These are phyloP conservation scores for Selaginella tamariscina DNA, from an alignment of 75 land plant genomes.

Conservation along the genomic window DNA sequence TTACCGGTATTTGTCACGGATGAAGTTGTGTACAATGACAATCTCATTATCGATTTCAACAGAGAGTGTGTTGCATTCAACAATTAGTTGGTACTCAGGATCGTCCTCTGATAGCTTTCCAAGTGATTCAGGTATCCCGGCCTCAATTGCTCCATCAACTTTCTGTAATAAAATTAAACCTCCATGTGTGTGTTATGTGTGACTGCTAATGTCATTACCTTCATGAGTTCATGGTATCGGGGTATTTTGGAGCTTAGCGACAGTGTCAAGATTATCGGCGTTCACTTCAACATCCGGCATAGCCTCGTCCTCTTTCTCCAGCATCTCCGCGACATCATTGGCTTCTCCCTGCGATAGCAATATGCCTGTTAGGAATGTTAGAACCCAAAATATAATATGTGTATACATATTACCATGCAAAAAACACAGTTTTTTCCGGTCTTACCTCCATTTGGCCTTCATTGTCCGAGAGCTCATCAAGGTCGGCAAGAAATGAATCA, in stretches of 20 bases:
- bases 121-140: constrained; percentile 35
- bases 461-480: constrained; percentile 83
- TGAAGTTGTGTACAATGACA: constrained; percentile 78
- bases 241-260: constrained; percentile 78
- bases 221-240: constrained; percentile 83
- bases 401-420: no score
- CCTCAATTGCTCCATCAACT: constrained; percentile 77
- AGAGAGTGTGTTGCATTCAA: constrained; percentile 85
- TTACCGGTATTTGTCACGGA: constrained; percentile 78
- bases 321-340: constrained; percentile 42
- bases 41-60: constrained; percentile 98
- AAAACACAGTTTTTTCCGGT: neutral
- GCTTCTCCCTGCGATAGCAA: constrained; percentile 37
- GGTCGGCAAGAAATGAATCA: constrained; percentile 88
- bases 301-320: constrained; percentile 58
- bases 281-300: constrained; percentile 59
- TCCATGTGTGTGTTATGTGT: no score
- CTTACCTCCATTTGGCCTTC: constrained; percentile 37
- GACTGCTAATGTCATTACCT: no score
- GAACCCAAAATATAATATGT: neutral
- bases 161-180: constrained; percentile 51
- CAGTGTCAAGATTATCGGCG: constrained; percentile 83
- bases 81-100: constrained; percentile 91
- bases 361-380: neutral
- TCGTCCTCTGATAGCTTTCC: constrained; percentile 77